Percentiles rank a stretch among this genome's conserved stretches.
Evolutionary conservation across 1,139 yeast genomes (phyloP).

Genomic region (Oligophagozyma castellii): DNA sequence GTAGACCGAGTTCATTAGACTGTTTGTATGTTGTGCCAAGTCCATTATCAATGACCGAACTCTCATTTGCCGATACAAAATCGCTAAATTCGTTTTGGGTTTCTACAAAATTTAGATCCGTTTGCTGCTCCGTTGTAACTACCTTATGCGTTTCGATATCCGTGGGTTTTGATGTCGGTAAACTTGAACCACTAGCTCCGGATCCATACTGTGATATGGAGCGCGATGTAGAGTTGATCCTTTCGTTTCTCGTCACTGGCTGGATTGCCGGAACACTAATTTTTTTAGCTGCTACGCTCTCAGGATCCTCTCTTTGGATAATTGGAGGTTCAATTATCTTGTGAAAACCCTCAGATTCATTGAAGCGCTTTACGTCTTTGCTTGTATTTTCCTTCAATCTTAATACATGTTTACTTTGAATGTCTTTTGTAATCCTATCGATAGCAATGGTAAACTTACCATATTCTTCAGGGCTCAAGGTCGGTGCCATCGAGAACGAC

Average conservation of each 20-base stretch:
- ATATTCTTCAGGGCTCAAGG: slow-evolving; percentile 32
- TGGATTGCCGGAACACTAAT: slow-evolving; percentile 15
- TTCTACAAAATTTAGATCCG: no score
- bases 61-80: no score
- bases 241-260: slow-evolving; percentile 11
- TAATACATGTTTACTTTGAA: slow-evolving; percentile 26
- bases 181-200: no score
- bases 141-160: no score
- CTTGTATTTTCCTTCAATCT: slow-evolving; percentile 14
- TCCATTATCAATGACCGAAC: no score
- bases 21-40: no score
- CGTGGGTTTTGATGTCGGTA: no score
- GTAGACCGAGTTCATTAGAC: no score
- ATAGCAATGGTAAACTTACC: slow-evolving; percentile 26
- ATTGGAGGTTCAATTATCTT: slow-evolving; percentile 15
- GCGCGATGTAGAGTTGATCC: slow-evolving; percentile 1
- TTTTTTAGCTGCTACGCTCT: slow-evolving; percentile 11
- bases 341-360: slow-evolving; percentile 12
- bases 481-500: slow-evolving; percentile 33
- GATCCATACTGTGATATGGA: no score
- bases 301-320: slow-evolving; percentile 10
- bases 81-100: no score
- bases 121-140: no score
- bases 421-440: slow-evolving; percentile 26
- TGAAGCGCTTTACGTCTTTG: slow-evolving; percentile 6